Conservation (phyloP, 805 yeast species). For the Starmerella etchellsii region DNA sequence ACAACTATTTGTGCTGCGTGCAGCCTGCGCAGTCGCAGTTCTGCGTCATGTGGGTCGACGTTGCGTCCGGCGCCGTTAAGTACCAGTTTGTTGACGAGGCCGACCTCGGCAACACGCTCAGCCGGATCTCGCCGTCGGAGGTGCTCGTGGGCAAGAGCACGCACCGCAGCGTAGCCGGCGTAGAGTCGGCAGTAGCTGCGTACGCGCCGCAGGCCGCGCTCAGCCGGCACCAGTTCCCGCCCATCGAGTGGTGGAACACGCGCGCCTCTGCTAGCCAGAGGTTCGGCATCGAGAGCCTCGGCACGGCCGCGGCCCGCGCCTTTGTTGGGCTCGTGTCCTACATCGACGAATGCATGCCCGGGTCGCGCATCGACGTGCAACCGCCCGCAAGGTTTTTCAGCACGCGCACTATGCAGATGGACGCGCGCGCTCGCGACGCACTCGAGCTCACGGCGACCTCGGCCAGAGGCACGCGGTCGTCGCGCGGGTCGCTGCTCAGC, state of each 20-base stretch:
- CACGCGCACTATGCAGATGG: slow-evolving; percentile 55
- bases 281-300: slow-evolving; percentile 15
- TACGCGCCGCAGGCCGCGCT: slow-evolving; percentile 27
- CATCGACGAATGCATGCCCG: slow-evolving; percentile 61
- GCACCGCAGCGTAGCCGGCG: slow-evolving; percentile 46
- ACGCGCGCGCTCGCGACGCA: slow-evolving; percentile 33
- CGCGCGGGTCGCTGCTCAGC: slow-evolving; percentile 51
- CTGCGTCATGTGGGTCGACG: slow-evolving; percentile 81
- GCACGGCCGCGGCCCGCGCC: slow-evolving; percentile 39
- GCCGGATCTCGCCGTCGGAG: slow-evolving; percentile 73
- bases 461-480: not conserved
- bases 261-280: not conserved
- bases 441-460: slow-evolving; percentile 43
- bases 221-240: slow-evolving; percentile 38
- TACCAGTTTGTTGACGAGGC: slow-evolving; percentile 51
- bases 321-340: slow-evolving; percentile 55
- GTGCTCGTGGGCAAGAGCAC: slow-evolving; percentile 37
- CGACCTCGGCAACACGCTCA: slow-evolving; percentile 54
- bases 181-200: slow-evolving; percentile 34
- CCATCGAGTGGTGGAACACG: slow-evolving; percentile 19
- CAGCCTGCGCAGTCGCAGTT: slow-evolving; percentile 25
- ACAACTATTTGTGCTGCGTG: slow-evolving; percentile 58
- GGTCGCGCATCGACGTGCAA: slow-evolving; percentile 46
- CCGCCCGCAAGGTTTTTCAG: slow-evolving; percentile 49
- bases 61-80: slow-evolving; percentile 62